Evolutionary conservation across 495 filamentous ascomycete species (phyloP).

Genomic region (Penicillium canescens): DNA sequence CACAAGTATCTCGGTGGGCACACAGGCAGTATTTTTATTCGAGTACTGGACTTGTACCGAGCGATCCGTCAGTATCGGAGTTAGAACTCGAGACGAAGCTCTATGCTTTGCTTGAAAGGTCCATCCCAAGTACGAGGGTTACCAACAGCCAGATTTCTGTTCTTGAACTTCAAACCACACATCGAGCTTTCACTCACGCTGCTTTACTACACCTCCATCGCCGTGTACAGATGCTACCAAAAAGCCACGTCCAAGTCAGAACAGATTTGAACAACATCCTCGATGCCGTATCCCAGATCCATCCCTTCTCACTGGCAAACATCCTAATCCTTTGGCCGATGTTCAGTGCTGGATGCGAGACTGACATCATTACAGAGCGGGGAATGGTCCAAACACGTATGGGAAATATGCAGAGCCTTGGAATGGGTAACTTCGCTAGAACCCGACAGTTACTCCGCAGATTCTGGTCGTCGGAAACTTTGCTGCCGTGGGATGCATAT

Average conservation of each 20-base stretch:
- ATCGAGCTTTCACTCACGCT: constrained; percentile 31
- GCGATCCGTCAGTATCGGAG: not conserved
- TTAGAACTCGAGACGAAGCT: not conserved
- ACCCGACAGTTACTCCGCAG: constrained; percentile 17
- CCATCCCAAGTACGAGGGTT: too few relatives aligned
- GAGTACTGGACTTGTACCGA: not conserved
- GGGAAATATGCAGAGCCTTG: constrained; percentile 29
- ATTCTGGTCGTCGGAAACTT: constrained; percentile 23
- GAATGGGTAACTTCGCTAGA: constrained; percentile 38
- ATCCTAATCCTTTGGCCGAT: constrained; percentile 37
- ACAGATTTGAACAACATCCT: constrained; percentile 24
- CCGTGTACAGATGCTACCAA: constrained; percentile 22
- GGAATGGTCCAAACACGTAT: constrained; percentile 26
- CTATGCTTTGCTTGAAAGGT: too few relatives aligned
- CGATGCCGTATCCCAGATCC: constrained; percentile 17
- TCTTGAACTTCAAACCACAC: constrained; percentile 23
- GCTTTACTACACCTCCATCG: constrained; percentile 36
- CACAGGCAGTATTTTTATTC: not conserved
- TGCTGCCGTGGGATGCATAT: constrained; percentile 28
- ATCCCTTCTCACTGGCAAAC: constrained; percentile 25
- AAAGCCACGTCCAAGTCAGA: constrained; percentile 21
- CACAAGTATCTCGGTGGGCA: constrained; percentile 15
- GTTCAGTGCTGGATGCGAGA: constrained; percentile 38
- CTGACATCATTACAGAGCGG: constrained; percentile 14
- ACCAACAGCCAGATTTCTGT: too few relatives aligned